phyloP scores from a whole-genome alignment of 1,284 basidiomycete genomes.

The Sanghuangporus baumii region DNA sequence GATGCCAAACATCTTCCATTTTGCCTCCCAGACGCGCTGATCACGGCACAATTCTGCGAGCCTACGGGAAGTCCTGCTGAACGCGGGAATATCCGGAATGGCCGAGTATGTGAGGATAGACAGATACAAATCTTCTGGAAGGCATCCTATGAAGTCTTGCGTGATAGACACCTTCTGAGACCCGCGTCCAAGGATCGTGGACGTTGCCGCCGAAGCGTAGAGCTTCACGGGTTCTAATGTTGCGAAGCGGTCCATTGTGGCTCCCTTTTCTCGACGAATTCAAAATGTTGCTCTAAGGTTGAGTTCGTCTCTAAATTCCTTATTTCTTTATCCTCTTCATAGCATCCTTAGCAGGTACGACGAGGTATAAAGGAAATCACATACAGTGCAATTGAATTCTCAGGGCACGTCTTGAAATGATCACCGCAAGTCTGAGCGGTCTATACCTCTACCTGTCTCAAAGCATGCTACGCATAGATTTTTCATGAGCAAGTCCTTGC shows the following conservation, averaged over 20 bases:
- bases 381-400: too few species aligned
- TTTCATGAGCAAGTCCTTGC: too few species aligned
- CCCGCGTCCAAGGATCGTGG: constrained; percentile 13
- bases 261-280: background rate
- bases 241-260: constrained; percentile 70
- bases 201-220: constrained; percentile 33
- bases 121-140: constrained; percentile 74
- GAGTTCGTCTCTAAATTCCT: too few species aligned
- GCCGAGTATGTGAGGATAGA: constrained; percentile 68
- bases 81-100: constrained; percentile 72
- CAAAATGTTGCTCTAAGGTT: too few species aligned
- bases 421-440: too few species aligned
- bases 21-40: constrained; percentile 70
- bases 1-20: constrained; percentile 60
- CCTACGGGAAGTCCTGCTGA: constrained; percentile 63
- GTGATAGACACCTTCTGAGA: constrained; percentile 19
- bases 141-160: constrained; percentile 60
- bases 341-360: too few species aligned
- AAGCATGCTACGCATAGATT: too few species aligned
- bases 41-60: constrained; percentile 59
- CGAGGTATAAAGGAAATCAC: too few species aligned
- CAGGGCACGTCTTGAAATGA: too few species aligned
- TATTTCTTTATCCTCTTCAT: too few species aligned
- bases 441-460: too few species aligned
- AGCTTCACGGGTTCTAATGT: constrained; percentile 71